Base-by-base conservation (phyloP, 2,329 filamentous ascomycete genomes). In the Hypocreales sp. region DNA sequence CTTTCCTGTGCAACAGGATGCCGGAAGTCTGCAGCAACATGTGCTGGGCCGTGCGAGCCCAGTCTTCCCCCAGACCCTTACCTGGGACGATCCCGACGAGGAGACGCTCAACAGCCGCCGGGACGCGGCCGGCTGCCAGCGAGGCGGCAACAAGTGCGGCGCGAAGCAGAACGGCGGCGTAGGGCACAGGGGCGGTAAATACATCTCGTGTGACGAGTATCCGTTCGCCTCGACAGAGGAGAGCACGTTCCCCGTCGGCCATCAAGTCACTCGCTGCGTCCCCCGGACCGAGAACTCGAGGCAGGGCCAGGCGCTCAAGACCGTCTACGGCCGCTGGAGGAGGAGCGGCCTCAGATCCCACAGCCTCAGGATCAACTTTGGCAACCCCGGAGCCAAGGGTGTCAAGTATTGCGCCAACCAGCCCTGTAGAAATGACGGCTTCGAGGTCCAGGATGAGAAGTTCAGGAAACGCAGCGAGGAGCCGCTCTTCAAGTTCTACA, bases 1-100 rank as follows among this genome's bases (percentile, higher is more conserved):
- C 32, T 13, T 40, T 40, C 24, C 19, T 29, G 15, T 39, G 37
- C 31, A 24, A 34, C 28, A 30, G 29, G 22, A 35, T 34, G 27
- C 31, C 37, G 12, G 36, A 41, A 9, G 26, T 40, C 20, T 40
- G 37, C 30, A 34, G 31, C 14, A 41, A 40, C 37, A 41, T 41
- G 34, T 40, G 39, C 34, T 41, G 35, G 31, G 39, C 39, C 25
- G 26, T 35, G 39, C 34, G 14, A 28, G 25, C 4, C 35, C 39
- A 2, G 24, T 18, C 5, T 40, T 40, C 22, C 13, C 37, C 2
- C 29, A 32, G 9, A 25, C 18, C 4, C 24, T 38, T 19, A 34
- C 27, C 23, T 37, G 34, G 34, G 33, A 35, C 26, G 24, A 22
- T 19, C 18, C 25, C 10, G 19, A 30, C 27, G 21, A 29, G 5